These are phyloP conservation scores for Linum tenue DNA, from an alignment of 345 rosid genomes.

Conservation along the genomic window DNA sequence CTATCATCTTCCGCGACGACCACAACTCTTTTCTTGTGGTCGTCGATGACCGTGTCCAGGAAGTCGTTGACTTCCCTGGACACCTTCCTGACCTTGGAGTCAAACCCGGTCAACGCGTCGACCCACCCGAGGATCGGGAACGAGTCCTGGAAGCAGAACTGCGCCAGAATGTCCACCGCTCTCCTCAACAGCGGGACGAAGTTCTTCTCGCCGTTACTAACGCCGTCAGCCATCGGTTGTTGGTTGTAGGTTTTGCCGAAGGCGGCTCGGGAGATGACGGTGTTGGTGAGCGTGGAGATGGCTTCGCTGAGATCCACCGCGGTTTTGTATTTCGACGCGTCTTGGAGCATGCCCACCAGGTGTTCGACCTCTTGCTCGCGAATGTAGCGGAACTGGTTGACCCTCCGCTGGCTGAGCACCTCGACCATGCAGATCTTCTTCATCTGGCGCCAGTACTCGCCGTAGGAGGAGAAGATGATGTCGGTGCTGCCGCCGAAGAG, in stretches of 20 bases:
- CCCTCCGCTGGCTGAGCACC: conserved; percentile 19
- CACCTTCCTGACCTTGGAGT: not conserved
- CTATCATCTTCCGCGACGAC: not conserved
- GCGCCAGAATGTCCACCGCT: not conserved
- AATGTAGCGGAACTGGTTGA: conserved; percentile 5
- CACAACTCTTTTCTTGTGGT: not conserved
- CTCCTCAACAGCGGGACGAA: conserved; percentile 9
- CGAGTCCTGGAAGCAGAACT: conserved; percentile 7
- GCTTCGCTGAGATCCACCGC: not conserved
- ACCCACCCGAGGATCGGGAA: conserved; percentile 13
- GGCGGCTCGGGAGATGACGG: conserved; percentile 5
- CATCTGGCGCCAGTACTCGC: conserved; percentile 17
- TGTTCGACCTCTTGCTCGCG: conserved; percentile 9
- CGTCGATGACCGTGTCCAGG: conserved; percentile 10
- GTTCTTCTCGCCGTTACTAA: not conserved
- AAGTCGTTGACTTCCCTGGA: conserved; percentile 3
- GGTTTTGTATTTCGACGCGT: not conserved
- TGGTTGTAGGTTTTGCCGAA: conserved; percentile 3
- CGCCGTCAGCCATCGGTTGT: not conserved
- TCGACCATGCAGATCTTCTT: conserved; percentile 12
- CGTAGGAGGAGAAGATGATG: conserved; percentile 10
- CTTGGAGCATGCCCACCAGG: not conserved
- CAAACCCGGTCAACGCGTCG: conserved; percentile 5
- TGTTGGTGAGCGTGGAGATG: not conserved
- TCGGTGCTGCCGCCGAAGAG: conserved; percentile 8